Evolutionary conservation across 345 rosid genomes (phyloP).

Genomic region (Eucalyptus cloeziana): DNA sequence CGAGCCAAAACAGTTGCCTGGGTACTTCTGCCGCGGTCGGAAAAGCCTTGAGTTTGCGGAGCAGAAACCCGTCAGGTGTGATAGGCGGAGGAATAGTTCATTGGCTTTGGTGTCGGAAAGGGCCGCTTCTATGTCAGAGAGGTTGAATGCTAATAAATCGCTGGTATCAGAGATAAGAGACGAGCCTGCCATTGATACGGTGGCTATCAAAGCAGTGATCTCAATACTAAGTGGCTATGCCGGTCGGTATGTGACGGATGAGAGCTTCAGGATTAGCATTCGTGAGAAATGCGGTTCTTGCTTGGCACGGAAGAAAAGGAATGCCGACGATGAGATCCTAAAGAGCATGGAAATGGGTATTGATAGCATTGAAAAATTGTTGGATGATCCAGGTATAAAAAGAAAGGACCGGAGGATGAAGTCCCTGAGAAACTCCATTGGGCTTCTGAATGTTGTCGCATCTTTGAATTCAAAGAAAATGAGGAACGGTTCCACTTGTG

Average conservation of each 20-base stretch:
- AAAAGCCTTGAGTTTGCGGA: not conserved
- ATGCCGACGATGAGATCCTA: slow-evolving; percentile 10
- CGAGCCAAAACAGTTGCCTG: slow-evolving; percentile 8
- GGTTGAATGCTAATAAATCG: not conserved
- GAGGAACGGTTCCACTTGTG: slow-evolving; percentile 18
- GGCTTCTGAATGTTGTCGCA: slow-evolving; percentile 25
- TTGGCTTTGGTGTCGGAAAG: slow-evolving; percentile 3
- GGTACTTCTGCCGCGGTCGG: slow-evolving; percentile 25
- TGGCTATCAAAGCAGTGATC: slow-evolving; percentile 29
- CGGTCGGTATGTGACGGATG: slow-evolving; percentile 33
- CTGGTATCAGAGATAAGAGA: not conserved
- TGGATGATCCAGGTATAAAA: slow-evolving; percentile 1
- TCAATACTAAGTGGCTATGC: slow-evolving; percentile 44
- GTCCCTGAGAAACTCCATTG: slow-evolving; percentile 15
- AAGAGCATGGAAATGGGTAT: slow-evolving; percentile 24
- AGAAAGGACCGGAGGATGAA: slow-evolving; percentile 10
- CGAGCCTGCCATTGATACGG: slow-evolving; percentile 34
- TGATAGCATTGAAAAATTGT: slow-evolving; percentile 21
- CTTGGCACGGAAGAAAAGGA: slow-evolving; percentile 3
- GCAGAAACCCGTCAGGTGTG: not conserved
- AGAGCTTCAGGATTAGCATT: slow-evolving; percentile 16
- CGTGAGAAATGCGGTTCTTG: slow-evolving; percentile 27
- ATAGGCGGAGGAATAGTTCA: slow-evolving; percentile 10
- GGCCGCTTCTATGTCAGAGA: slow-evolving; percentile 3
- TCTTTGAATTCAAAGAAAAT: slow-evolving; percentile 26